A percentile compares a stretch with the other conserved stretches of the same genome.
phyloP scores from a whole-genome alignment of 2,329 filamentous ascomycete genomes.

The Aspergillus fructus region DNA sequence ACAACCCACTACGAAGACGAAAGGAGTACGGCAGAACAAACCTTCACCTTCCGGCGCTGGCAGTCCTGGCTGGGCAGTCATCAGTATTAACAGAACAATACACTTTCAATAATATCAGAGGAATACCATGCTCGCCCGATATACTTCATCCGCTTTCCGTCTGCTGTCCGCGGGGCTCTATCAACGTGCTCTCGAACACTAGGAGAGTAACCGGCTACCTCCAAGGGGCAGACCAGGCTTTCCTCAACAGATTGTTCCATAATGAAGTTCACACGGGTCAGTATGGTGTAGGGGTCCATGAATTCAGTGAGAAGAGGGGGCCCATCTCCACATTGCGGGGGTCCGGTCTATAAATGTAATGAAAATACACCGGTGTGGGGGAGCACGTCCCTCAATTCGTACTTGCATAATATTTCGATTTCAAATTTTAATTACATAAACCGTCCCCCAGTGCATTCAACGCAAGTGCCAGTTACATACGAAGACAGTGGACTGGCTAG shows the following conservation, averaged over 20 bases:
- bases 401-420: too few species aligned
- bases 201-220: neutral
- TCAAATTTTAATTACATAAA: neutral
- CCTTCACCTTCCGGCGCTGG: neutral
- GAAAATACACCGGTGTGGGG: neutral
- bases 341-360: neutral
- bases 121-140: neutral
- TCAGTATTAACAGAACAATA: neutral
- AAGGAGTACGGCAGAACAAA: neutral
- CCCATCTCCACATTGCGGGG: neutral
- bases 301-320: neutral
- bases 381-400: neutral
- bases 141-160: neutral
- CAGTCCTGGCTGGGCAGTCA: neutral
- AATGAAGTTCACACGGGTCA: neutral
- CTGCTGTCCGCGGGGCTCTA: neutral
- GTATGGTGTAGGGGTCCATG: neutral
- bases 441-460: neutral
- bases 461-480: conserved; percentile 14
- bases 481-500: conserved; percentile 20
- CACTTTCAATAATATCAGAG: neutral
- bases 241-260: neutral
- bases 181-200: neutral
- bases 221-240: neutral
- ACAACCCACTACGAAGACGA: neutral